phyloP scores from a whole-genome alignment of 1,284 basidiomycete species.

The Coniferiporia weirii region DNA sequence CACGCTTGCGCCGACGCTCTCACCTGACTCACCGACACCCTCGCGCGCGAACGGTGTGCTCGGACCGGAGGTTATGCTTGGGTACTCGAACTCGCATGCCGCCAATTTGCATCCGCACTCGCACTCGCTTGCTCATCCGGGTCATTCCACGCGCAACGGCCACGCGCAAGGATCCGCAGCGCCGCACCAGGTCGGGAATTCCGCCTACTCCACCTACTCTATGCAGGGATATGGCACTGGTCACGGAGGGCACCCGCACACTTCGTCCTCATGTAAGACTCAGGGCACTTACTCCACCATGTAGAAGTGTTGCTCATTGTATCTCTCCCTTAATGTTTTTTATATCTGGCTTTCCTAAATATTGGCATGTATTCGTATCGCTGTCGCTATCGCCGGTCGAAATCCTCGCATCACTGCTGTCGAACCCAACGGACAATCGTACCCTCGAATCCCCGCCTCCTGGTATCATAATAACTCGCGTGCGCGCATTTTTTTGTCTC shows the following conservation, averaged over 20 bases:
- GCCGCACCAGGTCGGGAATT: too few relatives aligned
- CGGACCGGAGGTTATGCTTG: neutral
- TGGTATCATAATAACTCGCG: neutral
- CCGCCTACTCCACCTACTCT: too few relatives aligned
- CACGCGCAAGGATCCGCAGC: neutral
- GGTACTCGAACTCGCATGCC: neutral
- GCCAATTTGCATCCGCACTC: neutral
- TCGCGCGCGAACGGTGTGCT: neutral
- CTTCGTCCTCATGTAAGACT: constrained; percentile 10
- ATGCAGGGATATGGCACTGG: too few relatives aligned
- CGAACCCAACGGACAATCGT: neutral
- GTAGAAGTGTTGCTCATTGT: constrained; percentile 12
- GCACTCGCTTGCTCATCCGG: neutral
- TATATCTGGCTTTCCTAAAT: neutral
- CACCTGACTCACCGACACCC: constrained; percentile 13
- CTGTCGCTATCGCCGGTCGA: too few relatives aligned
- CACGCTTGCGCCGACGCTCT: constrained; percentile 6
- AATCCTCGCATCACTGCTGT: too few relatives aligned
- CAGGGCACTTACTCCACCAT: constrained; percentile 4
- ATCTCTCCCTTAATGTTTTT: constrained; percentile 5
- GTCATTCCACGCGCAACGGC: neutral
- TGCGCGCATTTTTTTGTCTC: constrained; percentile 7
- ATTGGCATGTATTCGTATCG: neutral
- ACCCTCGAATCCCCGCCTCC: neutral
- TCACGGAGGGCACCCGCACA: neutral